phyloP scores from a whole-genome alignment of 2,329 filamentous ascomycete genomes.

The Colletotrichum lentis region DNA sequence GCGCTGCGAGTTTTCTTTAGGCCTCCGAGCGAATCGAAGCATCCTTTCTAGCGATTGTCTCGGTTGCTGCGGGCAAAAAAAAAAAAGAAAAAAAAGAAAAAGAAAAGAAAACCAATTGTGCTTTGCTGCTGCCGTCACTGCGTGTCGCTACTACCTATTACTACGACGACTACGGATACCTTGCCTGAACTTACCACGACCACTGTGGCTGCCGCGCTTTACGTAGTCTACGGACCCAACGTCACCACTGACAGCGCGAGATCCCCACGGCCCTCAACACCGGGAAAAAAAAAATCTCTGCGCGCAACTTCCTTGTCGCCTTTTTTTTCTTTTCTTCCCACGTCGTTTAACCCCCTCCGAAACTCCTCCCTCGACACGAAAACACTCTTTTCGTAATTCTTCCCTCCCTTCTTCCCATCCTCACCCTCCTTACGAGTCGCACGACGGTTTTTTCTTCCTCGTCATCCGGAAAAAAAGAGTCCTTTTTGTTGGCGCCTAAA shows the following conservation, averaged over 20 bases:
- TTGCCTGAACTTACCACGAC: too few relatives aligned
- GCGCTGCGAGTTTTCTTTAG: slow-evolving; percentile 28
- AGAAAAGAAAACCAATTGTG: too few relatives aligned
- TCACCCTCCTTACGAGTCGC: slow-evolving; percentile 45
- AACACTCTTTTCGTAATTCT: slow-evolving; percentile 30
- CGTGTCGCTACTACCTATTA: too few relatives aligned
- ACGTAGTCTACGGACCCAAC: slow-evolving; percentile 15
- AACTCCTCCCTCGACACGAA: slow-evolving; percentile 32
- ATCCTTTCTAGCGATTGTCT: slow-evolving; percentile 38
- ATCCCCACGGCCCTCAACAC: slow-evolving; percentile 34
- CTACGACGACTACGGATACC: too few relatives aligned
- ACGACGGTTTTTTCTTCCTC: slow-evolving; percentile 46
- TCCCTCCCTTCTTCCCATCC: slow-evolving; percentile 22
- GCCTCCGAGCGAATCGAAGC: slow-evolving; percentile 26
- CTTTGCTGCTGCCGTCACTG: slow-evolving; percentile 7
- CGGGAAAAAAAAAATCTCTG: slow-evolving; percentile 34
- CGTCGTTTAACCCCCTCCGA: slow-evolving; percentile 32
- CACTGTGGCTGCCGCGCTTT: slow-evolving; percentile 18
- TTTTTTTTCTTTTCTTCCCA: slow-evolving; percentile 31
- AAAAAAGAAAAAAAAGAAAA: too few relatives aligned
- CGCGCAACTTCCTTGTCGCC: slow-evolving; percentile 36
- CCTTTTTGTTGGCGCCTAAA: slow-evolving; percentile 60
- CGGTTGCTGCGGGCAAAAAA: slow-evolving; percentile 25
- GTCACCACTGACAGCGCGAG: slow-evolving; percentile 37
- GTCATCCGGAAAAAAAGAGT: slow-evolving; percentile 39